Evolutionary conservation across 202 grass and related monocot species (phyloP).

Genomic region (Digitaria exilis): DNA sequence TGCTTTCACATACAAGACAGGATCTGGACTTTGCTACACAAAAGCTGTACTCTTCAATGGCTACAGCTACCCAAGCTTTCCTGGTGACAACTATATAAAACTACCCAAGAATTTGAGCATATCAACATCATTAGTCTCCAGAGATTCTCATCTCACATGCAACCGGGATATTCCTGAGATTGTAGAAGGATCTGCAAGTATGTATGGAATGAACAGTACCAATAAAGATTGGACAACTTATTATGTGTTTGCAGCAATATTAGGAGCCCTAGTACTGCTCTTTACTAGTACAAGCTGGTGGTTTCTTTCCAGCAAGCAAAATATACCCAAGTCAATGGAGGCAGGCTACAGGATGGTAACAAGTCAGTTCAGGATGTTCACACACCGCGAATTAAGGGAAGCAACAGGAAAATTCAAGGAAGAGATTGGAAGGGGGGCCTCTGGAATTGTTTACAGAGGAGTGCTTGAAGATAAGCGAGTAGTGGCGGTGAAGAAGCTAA

Average conservation of each 20-base stretch:
- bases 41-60: constrained; percentile 74
- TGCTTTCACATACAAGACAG: constrained; percentile 55
- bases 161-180: constrained; percentile 23
- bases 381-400: constrained; percentile 57
- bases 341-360: constrained; percentile 72
- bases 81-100: constrained; percentile 64
- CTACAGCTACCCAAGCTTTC: constrained; percentile 50
- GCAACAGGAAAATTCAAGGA: constrained; percentile 82
- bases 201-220: constrained; percentile 45
- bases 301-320: constrained; percentile 61
- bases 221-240: constrained; percentile 54
- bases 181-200: constrained; percentile 43
- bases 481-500: constrained; percentile 72
- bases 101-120: constrained; percentile 45
- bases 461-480: constrained; percentile 73
- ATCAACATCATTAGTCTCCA: constrained; percentile 26
- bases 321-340: constrained; percentile 68
- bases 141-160: constrained; percentile 46
- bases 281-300: constrained; percentile 65
- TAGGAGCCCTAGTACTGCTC: constrained; percentile 60
- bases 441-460: constrained; percentile 71
- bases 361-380: constrained; percentile 74
- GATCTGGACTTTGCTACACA: constrained; percentile 51
- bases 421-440: constrained; percentile 68
- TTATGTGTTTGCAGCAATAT: constrained; percentile 53